phyloP scores from a whole-genome alignment of 2,329 filamentous ascomycete species.

The Escovopsis sp. region DNA sequence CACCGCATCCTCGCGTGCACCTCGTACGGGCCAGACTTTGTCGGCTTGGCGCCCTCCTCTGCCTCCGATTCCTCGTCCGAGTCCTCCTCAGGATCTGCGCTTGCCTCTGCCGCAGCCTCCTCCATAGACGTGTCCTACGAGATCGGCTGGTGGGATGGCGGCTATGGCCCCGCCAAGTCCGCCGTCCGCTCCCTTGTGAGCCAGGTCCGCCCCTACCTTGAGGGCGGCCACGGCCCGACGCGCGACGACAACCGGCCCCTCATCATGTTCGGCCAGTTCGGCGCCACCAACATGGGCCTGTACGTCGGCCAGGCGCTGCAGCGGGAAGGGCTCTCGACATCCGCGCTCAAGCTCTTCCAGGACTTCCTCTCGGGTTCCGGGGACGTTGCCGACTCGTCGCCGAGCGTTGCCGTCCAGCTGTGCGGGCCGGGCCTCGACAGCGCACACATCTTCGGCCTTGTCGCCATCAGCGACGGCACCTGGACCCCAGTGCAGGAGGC shows the following conservation, averaged over 20 bases:
- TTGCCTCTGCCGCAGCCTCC: slow-evolving; percentile 1
- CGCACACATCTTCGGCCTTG: slow-evolving; percentile 19
- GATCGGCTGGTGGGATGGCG: slow-evolving; percentile 14
- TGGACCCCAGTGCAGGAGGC: slow-evolving; percentile 17
- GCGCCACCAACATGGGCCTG: slow-evolving; percentile 16
- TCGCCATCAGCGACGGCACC: slow-evolving; percentile 16
- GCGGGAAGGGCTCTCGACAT: slow-evolving; percentile 12
- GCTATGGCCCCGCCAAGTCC: slow-evolving; percentile 7
- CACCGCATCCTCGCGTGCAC: slow-evolving; percentile 13
- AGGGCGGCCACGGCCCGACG: slow-evolving; percentile 9
- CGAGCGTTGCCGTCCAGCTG: slow-evolving; percentile 21
- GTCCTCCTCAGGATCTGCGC: background rate
- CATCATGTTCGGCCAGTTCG: slow-evolving; percentile 16
- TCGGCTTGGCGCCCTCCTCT: slow-evolving; percentile 5
- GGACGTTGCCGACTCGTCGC: slow-evolving; percentile 10
- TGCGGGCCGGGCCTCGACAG: slow-evolving; percentile 14
- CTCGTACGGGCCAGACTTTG: slow-evolving; percentile 8
- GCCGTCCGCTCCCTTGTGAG: slow-evolving; percentile 11
- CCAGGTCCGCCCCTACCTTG: slow-evolving; percentile 16
- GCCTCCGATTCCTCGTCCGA: background rate
- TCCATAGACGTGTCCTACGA: slow-evolving; percentile 10
- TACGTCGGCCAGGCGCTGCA: slow-evolving; percentile 20
- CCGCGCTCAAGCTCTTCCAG: slow-evolving; percentile 15
- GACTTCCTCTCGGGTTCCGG: slow-evolving; percentile 6
- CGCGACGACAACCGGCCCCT: slow-evolving; percentile 9